Base-by-base conservation (phyloP, 768 basidiomycete genomes). In the Dictyophora rubrovolvata region DNA sequence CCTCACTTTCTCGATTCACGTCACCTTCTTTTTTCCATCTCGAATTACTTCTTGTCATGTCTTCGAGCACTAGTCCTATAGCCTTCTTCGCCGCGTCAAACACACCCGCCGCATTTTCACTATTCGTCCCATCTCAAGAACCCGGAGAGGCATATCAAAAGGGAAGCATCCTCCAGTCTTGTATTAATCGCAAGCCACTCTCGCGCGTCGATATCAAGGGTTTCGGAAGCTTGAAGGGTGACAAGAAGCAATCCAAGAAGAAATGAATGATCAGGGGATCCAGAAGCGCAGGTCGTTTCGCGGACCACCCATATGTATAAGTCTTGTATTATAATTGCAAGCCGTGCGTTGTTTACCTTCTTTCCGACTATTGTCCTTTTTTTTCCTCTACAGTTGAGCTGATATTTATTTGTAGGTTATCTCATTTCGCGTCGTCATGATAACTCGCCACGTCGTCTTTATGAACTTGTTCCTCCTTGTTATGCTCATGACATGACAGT, bases 121-220 rank as follows among this genome's bases (percentile, higher is more conserved):
- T 58, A 5, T 58, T 58, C 28, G 56, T 42, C 20, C 49, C 49
- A 16, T 34, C 48, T n/a, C 56, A 28, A 28, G 56, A 58, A 16
- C 48, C 56, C 10, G 34, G 56, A 5, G 56, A 58, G 33, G 48
- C 48, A 28, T 58, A 58, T 42, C 34, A 58, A 50, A 58, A 35
- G n/a, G 42, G 42, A 2, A 42, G n/a, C n/a, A 4, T 42, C 10
- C 42, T 42, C 42, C 42, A 42, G n/a, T 42, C 42, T 4, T 42
- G 42, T 42, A 42, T 42, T 4, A 4, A 4, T 12, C 42, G 42
- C 42, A 42, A 42, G 4, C 42, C 42, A 12, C 42, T 42, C 11
- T 9, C 42, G n/a, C 42, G 42, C 42, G 42, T 42, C 42, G 42
- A 42, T 42, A 42, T 42, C 42, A 42, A 42, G 28, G 42, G 42